phyloP scores from a whole-genome alignment of 2,329 filamentous ascomycete genomes.

The Paecilomyces sp. region DNA sequence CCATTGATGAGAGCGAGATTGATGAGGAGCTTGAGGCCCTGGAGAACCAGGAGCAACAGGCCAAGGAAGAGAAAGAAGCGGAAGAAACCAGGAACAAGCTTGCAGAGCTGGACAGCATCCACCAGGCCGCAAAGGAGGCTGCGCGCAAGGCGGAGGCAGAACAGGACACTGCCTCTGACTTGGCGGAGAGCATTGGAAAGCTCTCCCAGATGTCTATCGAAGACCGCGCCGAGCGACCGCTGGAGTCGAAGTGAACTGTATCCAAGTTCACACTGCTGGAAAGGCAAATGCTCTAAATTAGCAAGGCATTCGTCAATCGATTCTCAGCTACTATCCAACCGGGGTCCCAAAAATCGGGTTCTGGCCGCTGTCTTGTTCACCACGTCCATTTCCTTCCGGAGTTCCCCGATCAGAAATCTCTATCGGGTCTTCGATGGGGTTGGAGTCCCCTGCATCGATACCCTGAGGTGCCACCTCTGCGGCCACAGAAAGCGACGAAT shows the following conservation, averaged over 20 bases:
- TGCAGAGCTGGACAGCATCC: conserved; percentile 39
- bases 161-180: conserved; percentile 20
- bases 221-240: conserved; percentile 17
- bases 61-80: conserved; percentile 43
- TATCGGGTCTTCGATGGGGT: not conserved
- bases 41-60: conserved; percentile 52
- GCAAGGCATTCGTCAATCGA: not conserved
- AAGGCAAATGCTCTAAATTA: not conserved
- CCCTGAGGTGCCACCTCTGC: not conserved
- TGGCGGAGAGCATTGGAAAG: conserved; percentile 32
- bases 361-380: not conserved
- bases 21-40: conserved; percentile 80
- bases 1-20: conserved; percentile 72
- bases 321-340: not conserved
- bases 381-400: not conserved
- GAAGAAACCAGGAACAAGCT: conserved; percentile 42
- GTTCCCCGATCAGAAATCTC: not conserved
- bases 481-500: not conserved
- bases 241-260: not conserved
- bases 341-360: conserved; percentile 1
- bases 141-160: conserved; percentile 20
- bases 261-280: not conserved
- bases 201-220: conserved; percentile 36
- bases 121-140: conserved; percentile 35
- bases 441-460: not conserved